phyloP scores from a whole-genome alignment of 345 rosid genomes.

The Mercurialis annua region DNA sequence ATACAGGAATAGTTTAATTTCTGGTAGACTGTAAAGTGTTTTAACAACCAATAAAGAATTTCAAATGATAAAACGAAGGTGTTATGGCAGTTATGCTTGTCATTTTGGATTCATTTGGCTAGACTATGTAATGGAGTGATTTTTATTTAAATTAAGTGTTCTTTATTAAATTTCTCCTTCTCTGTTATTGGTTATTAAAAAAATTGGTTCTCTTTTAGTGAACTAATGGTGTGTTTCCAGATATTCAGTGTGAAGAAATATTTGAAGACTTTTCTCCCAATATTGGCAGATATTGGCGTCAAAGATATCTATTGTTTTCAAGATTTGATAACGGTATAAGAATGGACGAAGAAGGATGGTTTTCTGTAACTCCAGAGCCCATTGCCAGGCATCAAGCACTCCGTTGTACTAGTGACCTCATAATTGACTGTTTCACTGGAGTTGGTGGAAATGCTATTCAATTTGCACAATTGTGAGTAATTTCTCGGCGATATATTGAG shows the following conservation, averaged over 20 bases:
- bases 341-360: slow-evolving; percentile 99
- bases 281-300: slow-evolving; percentile 78
- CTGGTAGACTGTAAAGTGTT: neutral
- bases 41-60: neutral
- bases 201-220: neutral
- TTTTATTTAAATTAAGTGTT: neutral
- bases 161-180: neutral
- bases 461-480: slow-evolving; percentile 61
- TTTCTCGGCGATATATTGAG: neutral
- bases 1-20: neutral
- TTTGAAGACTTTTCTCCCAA: slow-evolving; percentile 40
- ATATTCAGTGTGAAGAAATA: slow-evolving; percentile 34
- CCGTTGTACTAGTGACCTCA: slow-evolving; percentile 49
- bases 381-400: slow-evolving; percentile 84
- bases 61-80: neutral
- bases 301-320: slow-evolving; percentile 73
- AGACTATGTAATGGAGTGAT: neutral
- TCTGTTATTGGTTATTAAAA: neutral
- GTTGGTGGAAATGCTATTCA: slow-evolving; percentile 97
- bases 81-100: neutral
- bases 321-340: slow-evolving; percentile 72
- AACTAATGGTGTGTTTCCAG: slow-evolving; percentile 35
- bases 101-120: neutral
- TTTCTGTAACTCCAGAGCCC: slow-evolving; percentile 91
- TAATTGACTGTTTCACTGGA: slow-evolving; percentile 85